Evolutionary conservation across 768 basidiomycete genomes (phyloP).

Genomic region (Sarcodon aspratus): DNA sequence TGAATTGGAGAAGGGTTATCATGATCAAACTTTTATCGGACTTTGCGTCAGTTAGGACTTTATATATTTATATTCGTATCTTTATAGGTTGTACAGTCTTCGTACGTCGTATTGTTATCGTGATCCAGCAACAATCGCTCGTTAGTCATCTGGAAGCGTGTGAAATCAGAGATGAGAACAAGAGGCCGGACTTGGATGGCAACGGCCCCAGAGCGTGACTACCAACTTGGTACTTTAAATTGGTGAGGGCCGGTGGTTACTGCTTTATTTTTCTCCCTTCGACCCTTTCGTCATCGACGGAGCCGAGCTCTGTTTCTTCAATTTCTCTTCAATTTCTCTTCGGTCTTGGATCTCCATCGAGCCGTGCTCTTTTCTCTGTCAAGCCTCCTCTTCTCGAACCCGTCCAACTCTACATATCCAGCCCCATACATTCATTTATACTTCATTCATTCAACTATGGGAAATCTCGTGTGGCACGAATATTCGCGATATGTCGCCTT

Average conservation of each 20-base stretch:
- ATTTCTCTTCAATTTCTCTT: conserved; percentile 18
- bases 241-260: background rate
- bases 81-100: no score
- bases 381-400: conserved; percentile 7
- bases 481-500: conserved; percentile 60
- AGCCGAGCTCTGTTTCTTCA: conserved; percentile 11
- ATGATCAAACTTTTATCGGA: no score
- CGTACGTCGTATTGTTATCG: no score
- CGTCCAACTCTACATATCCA: conserved; percentile 16
- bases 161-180: no score
- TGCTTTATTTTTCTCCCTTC: conserved; percentile 5
- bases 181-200: no score
- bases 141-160: no score
- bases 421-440: conserved; percentile 15
- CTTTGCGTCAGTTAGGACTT: no score
- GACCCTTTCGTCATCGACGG: background rate
- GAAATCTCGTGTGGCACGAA: conserved; percentile 74
- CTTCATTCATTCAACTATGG: conserved; percentile 34
- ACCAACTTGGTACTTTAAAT: no score
- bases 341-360: conserved; percentile 18
- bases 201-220: no score
- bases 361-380: conserved; percentile 13
- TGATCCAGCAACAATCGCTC: no score
- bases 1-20: background rate
- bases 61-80: no score